A percentile compares a stretch with the other conserved stretches of the same genome.
Evolutionary conservation across 1,284 basidiomycete genomes (phyloP).

Genomic region (Vanrija sp.): DNA sequence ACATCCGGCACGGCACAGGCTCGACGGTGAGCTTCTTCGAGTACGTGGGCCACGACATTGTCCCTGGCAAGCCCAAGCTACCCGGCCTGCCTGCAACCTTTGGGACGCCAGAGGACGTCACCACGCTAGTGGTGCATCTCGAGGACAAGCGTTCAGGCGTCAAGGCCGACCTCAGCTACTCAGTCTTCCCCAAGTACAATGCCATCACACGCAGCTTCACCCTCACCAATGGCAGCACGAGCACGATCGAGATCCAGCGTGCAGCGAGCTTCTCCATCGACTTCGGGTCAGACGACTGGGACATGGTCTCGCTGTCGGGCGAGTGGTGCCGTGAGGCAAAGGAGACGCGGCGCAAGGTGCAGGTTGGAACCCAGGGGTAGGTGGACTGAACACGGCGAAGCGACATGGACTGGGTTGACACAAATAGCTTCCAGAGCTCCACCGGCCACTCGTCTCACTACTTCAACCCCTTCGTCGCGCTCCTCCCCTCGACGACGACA

Average conservation of each 20-base stretch:
- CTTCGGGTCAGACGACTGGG: slow-evolving; percentile 17
- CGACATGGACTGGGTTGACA: not conserved
- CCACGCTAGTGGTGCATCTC: slow-evolving; percentile 19
- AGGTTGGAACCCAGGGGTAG: slow-evolving; percentile 18
- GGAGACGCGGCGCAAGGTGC: slow-evolving; percentile 9
- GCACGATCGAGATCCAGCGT: slow-evolving; percentile 14
- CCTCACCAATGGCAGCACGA: slow-evolving; percentile 15
- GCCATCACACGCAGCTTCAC: slow-evolving; percentile 16
- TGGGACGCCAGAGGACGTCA: slow-evolving; percentile 8
- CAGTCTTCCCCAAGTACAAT: slow-evolving; percentile 16
- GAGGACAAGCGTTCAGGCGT: slow-evolving; percentile 10
- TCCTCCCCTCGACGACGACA: slow-evolving; percentile 13
- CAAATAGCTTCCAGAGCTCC: slow-evolving; percentile 17
- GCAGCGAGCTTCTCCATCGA: slow-evolving; percentile 22
- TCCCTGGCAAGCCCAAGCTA: slow-evolving; percentile 16
- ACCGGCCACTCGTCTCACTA: slow-evolving; percentile 27
- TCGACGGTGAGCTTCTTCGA: slow-evolving; percentile 15
- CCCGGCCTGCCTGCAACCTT: slow-evolving; percentile 25
- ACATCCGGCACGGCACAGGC: slow-evolving; percentile 14
- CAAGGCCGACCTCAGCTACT: slow-evolving; percentile 17
- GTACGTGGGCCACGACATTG: slow-evolving; percentile 14
- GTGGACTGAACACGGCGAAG: slow-evolving; percentile 1
- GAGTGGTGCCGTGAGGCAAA: slow-evolving; percentile 25
- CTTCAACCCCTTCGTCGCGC: slow-evolving; percentile 27
- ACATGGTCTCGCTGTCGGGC: slow-evolving; percentile 22